Base-by-base conservation (phyloP, 106 monocot species). In the Apostasia ramifera region DNA sequence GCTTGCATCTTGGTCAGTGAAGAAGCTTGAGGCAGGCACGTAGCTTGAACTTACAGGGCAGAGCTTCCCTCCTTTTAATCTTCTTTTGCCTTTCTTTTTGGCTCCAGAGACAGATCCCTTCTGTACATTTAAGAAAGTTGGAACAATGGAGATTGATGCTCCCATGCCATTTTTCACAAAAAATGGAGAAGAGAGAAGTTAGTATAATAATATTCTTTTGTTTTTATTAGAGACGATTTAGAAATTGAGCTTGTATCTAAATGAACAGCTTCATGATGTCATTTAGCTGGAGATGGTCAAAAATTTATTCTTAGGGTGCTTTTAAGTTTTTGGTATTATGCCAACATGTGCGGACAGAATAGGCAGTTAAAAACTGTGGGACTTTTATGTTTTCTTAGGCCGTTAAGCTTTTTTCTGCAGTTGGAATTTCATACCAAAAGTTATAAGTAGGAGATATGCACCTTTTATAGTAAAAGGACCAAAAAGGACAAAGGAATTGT, bases 71-170 rank as follows among this genome's bases (percentile, higher is more conserved):
- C 71, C 37, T 45, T 6, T 62, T 53, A 9, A 46, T 10, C 26
- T 40, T n/a, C 40, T 2, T 13, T n/a, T 4, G 48, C 5, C 10
- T 53, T 14, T 55, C 46, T 55, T 55, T 65, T 14, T 26, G n/a
- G 44, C 54, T 52, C 46, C 61, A 53, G 55, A 14, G 54, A 45
- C 53, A 55, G 63, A 14, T 55, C 63, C 44, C 64, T 64, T 39
- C 15, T 76, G 44, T 70, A 61, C 53, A 69, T 69, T 61, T 38
- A 15, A 61, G 61, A 61, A 65, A 64, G 5, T 37, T 26, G 15
- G n/a, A 59, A 14, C n/a, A 63, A 46, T 44, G 63, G 46, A 46
- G 44, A 12, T 26, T 65, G 26, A 65, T 65, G 65, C 65, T 65
- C 48, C 65, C 65, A 45, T 48, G 48, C 48, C 47, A 48, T 46